Evolutionary conservation across 2,329 filamentous ascomycete species (phyloP).

Genomic region (Raffaelea ambrosiae): DNA sequence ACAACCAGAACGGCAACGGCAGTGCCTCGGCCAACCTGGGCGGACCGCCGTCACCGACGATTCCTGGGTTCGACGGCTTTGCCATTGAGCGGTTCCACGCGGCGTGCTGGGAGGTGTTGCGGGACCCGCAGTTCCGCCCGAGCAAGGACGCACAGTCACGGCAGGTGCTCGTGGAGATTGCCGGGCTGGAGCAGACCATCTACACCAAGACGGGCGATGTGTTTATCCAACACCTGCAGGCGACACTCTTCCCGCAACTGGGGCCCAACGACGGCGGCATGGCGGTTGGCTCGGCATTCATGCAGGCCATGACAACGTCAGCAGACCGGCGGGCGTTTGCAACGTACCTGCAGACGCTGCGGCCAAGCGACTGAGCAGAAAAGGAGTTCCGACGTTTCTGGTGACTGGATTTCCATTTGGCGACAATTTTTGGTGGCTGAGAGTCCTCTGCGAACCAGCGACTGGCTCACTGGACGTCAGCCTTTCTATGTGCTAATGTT

Average conservation of each 20-base stretch:
- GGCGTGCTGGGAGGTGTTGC: conserved; percentile 81
- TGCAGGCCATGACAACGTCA: conserved; percentile 49
- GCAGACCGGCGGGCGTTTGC: conserved; percentile 54
- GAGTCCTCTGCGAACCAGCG: too few relatives aligned
- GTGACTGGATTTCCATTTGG: not conserved
- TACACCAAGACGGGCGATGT: conserved; percentile 80
- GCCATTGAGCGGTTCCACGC: conserved; percentile 84
- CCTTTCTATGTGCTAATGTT: too few relatives aligned
- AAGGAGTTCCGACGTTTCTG: not conserved
- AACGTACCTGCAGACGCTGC: conserved; percentile 52
- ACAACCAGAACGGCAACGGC: not conserved
- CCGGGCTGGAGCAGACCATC: conserved; percentile 77
- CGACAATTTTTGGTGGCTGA: too few relatives aligned
- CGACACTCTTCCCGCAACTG: conserved; percentile 54
- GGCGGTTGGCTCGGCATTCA: conserved; percentile 51
- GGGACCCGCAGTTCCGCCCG: conserved; percentile 69
- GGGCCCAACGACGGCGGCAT: conserved; percentile 25
- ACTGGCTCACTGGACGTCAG: too few relatives aligned
- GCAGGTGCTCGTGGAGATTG: conserved; percentile 82
- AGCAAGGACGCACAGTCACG: conserved; percentile 77
- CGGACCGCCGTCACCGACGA: conserved; percentile 40
- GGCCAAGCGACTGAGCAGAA: conserved; percentile 31
- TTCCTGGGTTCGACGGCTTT: conserved; percentile 88
- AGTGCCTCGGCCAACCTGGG: conserved; percentile 1
- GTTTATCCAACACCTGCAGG: conserved; percentile 64